Base-by-base conservation (phyloP, 192 early-diverging fungal species). In the Backusella westeae region DNA sequence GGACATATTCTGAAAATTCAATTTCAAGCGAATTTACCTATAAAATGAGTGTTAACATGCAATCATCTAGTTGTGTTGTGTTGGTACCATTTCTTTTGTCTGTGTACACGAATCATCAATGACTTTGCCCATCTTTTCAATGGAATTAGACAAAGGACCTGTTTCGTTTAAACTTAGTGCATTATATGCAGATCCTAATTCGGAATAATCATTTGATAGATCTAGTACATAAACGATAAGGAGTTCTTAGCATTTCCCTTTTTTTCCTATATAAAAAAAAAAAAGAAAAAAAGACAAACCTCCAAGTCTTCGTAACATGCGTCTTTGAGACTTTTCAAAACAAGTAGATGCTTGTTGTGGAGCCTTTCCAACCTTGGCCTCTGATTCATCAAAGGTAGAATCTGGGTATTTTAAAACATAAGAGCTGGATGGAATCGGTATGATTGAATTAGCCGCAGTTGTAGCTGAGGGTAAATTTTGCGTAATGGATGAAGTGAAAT, bases 331-430 rank as follows among this genome's bases (percentile, higher is more conserved):
- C 67, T 89, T 90, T 72, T 92, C 89, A 35, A 95, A 79, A 29
- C 82, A 85, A 49, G 89, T 87, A 1, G 84, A 80, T 39, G 97
- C 90, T 72, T 95, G 95, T 66, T 90, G 85, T 0, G 89, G 83
- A 71, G 94, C 96, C 73, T 91, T 91, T 81, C 89, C 90, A 17
- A 96, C 96, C 76, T 94, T 96, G 46, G 91, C 90, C 82, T 97
- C 94, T 63, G 93, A 93, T 32, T 93, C 93, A 74, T 93, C 83
- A 87, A 96, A 98, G 49, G 92, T 85, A 38, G 90, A 85, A 82
- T 98, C 96, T 59, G 89, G 84, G 74, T 91, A 90, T 52, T 81
- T 79, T 34, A 92, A 84, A 19, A 82, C 81, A 19, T 88, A 85
- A 73, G 89, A 82, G 0, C 87, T 76, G 73, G 84, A 84, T 34